Base-by-base conservation (phyloP, 2,329 filamentous ascomycete genomes). In the Beauveria asiatica region DNA sequence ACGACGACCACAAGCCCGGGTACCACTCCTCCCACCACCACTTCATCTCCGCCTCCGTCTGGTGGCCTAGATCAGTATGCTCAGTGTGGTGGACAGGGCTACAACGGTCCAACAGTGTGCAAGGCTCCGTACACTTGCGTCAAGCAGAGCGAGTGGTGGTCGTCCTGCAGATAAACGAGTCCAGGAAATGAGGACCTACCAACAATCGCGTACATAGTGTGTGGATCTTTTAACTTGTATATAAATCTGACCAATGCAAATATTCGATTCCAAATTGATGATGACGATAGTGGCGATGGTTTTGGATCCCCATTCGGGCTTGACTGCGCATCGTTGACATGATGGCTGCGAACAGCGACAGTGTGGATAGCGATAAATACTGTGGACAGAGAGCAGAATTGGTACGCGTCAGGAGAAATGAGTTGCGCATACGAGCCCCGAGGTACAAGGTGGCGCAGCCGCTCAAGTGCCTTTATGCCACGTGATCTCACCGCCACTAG, bases 11-110 rank as follows among this genome's bases (percentile, higher is more conserved):
- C 48, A 3, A 30, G 59, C 4, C 30, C 30, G 30, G 30, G 30
- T 30, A 53, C 57, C 42, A 53, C 42, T 3, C 42, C 42, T 44
- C 42, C 42, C 42, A 44, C 42, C 3, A 44, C 17, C 21, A 56
- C 53, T 7, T 46, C 53, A 27, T 10, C 53, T 6, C 45, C 53
- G 11, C 50, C 58, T 60, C 63, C 64, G 13, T 59, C 60, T 10
- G 63, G 61, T 3, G 51, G 53, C 56, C 62, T 67, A 7, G 64
- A 65, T 10, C 65, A 66, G 51, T 68, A 66, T 62, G 65, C 62
- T 17, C 67, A 68, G 55, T 68, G 67, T 17, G 67, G 65, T 5
- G 67, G 66, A n/a, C 23, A 63, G 27, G 65, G 64, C 8, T 67
- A 62, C 41, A 64, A 57, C 9, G 67, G 66, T 1, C 61, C 66